phyloP scores from a whole-genome alignment of 192 early-diverging fungal species.

The Helicostylum pulchrum region DNA sequence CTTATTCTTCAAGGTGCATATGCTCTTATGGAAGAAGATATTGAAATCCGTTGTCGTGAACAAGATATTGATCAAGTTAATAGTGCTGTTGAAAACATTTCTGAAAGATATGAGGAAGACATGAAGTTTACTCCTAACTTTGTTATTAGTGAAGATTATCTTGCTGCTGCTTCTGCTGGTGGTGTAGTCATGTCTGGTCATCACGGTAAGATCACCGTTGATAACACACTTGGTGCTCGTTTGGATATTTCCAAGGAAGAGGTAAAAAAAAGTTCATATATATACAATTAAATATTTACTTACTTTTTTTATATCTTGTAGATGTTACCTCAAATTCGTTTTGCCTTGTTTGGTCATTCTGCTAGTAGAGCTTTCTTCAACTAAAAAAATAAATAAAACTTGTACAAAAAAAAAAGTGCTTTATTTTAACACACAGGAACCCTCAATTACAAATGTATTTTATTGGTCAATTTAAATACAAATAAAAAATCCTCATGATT shows the following conservation, averaged over 20 bases:
- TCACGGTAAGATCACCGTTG: constrained; percentile 75
- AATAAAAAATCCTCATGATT: no score
- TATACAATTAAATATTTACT: no score
- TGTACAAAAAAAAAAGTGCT: no score
- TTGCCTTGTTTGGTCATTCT: constrained; percentile 87
- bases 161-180: constrained; percentile 81
- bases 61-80: constrained; percentile 64
- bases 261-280: constrained; percentile 39
- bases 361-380: constrained; percentile 91
- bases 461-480: no score
- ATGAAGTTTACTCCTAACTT: constrained; percentile 46
- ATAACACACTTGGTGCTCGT: constrained; percentile 91
- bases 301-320: constrained; percentile 22
- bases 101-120: constrained; percentile 54
- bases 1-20: constrained; percentile 82
- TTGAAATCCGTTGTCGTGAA: constrained; percentile 70
- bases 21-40: constrained; percentile 80
- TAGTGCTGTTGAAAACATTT: constrained; percentile 49
- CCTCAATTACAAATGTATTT: no score
- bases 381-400: constrained; percentile 38
- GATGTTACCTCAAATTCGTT: constrained; percentile 94
- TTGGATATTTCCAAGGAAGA: constrained; percentile 78
- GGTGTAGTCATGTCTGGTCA: constrained; percentile 80
- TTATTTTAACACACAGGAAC: no score
- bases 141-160: constrained; percentile 52